Conservation (phyloP, 2,329 filamentous ascomycete genomes). For the Aureobasidium sp. region DNA sequence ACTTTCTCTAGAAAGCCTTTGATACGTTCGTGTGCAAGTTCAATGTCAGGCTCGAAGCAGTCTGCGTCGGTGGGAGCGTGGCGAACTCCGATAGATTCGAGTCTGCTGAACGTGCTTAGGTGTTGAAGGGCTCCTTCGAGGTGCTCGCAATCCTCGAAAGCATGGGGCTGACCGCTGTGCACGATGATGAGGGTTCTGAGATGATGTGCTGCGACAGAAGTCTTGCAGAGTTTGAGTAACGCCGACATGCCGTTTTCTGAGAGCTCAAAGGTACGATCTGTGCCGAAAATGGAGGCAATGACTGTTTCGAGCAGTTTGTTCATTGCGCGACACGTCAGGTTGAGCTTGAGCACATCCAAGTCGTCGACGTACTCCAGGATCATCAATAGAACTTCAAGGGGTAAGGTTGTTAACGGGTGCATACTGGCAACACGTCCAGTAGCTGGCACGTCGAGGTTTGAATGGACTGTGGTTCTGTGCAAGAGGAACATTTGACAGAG, state of each 20-base stretch:
- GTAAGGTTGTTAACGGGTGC: not conserved
- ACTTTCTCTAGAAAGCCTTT: not conserved
- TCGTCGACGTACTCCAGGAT: not conserved
- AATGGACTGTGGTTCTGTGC: not conserved
- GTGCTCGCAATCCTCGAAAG: too few species aligned
- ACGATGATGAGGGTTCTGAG: not conserved
- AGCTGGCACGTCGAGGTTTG: too few species aligned
- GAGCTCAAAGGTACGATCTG: not conserved
- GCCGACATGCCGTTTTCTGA: not conserved
- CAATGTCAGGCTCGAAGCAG: not conserved
- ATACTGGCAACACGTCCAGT: not conserved
- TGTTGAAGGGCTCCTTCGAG: not conserved
- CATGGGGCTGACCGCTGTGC: not conserved
- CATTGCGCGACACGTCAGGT: not conserved
- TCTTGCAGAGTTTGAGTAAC: not conserved
- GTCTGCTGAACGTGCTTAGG: not conserved
- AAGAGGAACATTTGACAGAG: too few species aligned
- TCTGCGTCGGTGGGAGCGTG: not conserved
- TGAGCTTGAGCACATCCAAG: not conserved
- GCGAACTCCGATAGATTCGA: not conserved
- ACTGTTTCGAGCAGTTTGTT: fast-evolving
- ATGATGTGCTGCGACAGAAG: not conserved
- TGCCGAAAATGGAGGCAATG: not conserved
- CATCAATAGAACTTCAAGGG: not conserved
- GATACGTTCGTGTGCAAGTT: not conserved